Percentiles rank a stretch among this genome's conserved stretches.
Evolutionary conservation across 192 early-diverging fungal species (phyloP).

Genomic region (Coemansia sp.): DNA sequence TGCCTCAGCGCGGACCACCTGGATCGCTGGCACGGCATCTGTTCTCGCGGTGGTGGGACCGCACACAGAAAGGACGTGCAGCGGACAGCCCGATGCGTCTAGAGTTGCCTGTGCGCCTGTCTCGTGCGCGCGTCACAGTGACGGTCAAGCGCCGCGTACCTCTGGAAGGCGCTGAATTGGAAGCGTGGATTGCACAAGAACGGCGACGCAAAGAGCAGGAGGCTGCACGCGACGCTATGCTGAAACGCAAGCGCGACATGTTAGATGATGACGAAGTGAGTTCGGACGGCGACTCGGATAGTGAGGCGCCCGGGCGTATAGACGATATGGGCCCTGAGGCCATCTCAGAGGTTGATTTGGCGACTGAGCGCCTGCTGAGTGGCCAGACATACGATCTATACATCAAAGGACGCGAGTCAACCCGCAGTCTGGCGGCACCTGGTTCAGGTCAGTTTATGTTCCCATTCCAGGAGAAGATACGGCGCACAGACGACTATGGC

Average conservation of each 20-base stretch:
- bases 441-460: conserved; percentile 84
- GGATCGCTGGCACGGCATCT: conserved; percentile 65
- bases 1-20: conserved; percentile 77
- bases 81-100: conserved; percentile 10
- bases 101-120: conserved; percentile 28
- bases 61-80: conserved; percentile 18
- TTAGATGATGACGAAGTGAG: conserved; percentile 76
- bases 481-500: conserved; percentile 91
- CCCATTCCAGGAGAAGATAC: conserved; percentile 77
- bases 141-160: conserved; percentile 64
- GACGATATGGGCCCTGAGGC: conserved; percentile 52
- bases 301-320: conserved; percentile 50
- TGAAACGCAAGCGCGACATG: conserved; percentile 64
- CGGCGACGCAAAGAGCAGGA: conserved; percentile 69
- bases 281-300: conserved; percentile 38
- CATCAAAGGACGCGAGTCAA: conserved; percentile 72
- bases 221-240: conserved; percentile 67
- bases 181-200: conserved; percentile 63
- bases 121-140: conserved; percentile 27
- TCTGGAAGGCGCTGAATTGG: conserved; percentile 85
- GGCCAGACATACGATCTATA: conserved; percentile 77
- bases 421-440: conserved; percentile 75
- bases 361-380: conserved; percentile 52
- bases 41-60: conserved; percentile 54
- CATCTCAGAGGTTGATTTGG: conserved; percentile 51